Percentiles rank a stretch among this genome's conserved stretches.
Conservation (phyloP, 192 early-diverging fungal species). For the Umbelopsis ramanniana region DNA sequence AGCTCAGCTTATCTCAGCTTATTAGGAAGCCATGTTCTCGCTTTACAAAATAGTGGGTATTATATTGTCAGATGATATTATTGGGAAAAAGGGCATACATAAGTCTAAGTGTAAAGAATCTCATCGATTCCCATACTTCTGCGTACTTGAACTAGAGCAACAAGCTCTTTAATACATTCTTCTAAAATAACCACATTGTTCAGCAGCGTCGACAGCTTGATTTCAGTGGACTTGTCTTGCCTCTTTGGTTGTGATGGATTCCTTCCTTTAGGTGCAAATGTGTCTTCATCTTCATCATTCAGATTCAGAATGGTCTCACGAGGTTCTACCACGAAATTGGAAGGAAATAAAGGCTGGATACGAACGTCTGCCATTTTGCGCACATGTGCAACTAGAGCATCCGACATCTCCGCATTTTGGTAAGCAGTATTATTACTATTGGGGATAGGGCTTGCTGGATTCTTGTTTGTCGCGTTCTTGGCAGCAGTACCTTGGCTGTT, state of each 20-base stretch:
- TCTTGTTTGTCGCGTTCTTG: neutral
- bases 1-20: too few relatives aligned
- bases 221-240: slow-evolving; percentile 50
- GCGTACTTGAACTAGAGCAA: slow-evolving; percentile 81
- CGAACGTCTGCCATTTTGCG: slow-evolving; percentile 47
- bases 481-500: neutral
- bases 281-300: slow-evolving; percentile 48
- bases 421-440: neutral
- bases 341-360: slow-evolving; percentile 58
- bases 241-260: slow-evolving; percentile 37
- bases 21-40: too few relatives aligned
- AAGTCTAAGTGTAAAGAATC: slow-evolving; percentile 41
- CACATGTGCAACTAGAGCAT: slow-evolving; percentile 34
- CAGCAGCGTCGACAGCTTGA: slow-evolving; percentile 64
- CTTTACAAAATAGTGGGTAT: neutral
- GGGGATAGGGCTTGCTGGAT: neutral
- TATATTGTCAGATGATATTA: neutral
- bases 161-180: slow-evolving; percentile 90
- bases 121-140: slow-evolving; percentile 78
- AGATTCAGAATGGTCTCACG: slow-evolving; percentile 39
- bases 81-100: neutral
- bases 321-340: slow-evolving; percentile 57
- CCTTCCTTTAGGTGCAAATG: slow-evolving; percentile 38
- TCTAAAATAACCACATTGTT: slow-evolving; percentile 93
- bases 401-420: neutral